Evolutionary conservation across 139 green algal genomes (phyloP).

Genomic region (Helicosporidium sp.): DNA sequence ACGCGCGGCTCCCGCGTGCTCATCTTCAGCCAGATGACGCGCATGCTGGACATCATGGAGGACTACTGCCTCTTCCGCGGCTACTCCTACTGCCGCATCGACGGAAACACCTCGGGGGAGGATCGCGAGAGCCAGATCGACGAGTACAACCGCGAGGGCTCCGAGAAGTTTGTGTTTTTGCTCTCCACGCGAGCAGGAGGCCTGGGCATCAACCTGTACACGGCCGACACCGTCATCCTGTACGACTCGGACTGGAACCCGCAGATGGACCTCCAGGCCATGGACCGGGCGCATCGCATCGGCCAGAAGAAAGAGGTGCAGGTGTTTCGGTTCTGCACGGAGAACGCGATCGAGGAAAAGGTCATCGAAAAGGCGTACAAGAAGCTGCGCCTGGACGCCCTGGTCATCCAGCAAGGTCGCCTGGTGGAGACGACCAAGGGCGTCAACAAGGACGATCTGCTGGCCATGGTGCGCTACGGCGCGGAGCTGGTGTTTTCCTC

Average conservation of each 20-base stretch:
- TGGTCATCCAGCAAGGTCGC: constrained; percentile 98
- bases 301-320: constrained; percentile 99
- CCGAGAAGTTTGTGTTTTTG: constrained; percentile 87
- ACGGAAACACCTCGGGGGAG: constrained; percentile 88
- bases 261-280: constrained; percentile 66
- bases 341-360: constrained; percentile 97
- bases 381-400: constrained; percentile 93
- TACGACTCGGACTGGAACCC: constrained; percentile 75
- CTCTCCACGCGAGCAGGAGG: constrained; percentile 84
- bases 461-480: constrained; percentile 92
- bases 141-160: constrained; percentile 27
- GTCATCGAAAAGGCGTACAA: constrained; percentile 99
- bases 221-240: constrained; percentile 90
- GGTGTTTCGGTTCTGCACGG: constrained; percentile 92
- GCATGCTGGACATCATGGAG: constrained; percentile 90
- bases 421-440: constrained; percentile 70
- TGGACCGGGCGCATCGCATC: constrained; percentile 96
- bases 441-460: constrained; percentile 95
- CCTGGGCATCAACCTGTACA: constrained; percentile 92
- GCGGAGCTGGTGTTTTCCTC: constrained; percentile 88
- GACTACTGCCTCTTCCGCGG: constrained; percentile 73
- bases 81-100: constrained; percentile 84
- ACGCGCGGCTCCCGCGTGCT: constrained; percentile 54
- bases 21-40: constrained; percentile 88
- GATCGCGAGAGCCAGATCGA: constrained; percentile 60